Conservation (phyloP, 2,329 filamentous ascomycete genomes). For the Pseudocercospora crystallina region DNA sequence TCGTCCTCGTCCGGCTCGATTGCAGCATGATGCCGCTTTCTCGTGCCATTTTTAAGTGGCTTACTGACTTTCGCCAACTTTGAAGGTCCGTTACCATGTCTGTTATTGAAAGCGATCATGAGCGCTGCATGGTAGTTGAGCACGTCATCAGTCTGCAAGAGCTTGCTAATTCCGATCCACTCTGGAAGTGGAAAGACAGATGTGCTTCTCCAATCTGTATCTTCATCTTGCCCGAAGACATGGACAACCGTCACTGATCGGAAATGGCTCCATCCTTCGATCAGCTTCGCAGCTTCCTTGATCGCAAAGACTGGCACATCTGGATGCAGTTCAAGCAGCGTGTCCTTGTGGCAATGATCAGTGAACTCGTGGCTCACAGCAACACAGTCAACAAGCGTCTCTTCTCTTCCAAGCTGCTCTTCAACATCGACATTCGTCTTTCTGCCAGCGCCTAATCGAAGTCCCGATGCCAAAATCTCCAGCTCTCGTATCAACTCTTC, state of each 20-base stretch:
- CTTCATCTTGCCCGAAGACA: slow-evolving; percentile 40
- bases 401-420: slow-evolving; percentile 14
- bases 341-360: slow-evolving; percentile 65
- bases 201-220: slow-evolving; percentile 48
- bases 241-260: slow-evolving; percentile 53
- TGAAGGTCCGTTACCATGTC: slow-evolving; percentile 15
- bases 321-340: slow-evolving; percentile 55
- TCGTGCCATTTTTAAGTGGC: slow-evolving; percentile 29
- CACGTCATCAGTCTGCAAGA: slow-evolving; percentile 55
- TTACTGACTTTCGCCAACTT: slow-evolving; percentile 8
- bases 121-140: slow-evolving; percentile 64
- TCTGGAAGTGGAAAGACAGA: slow-evolving; percentile 51
- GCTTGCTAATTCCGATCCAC: slow-evolving; percentile 62
- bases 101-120: slow-evolving; percentile 54
- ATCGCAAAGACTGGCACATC: slow-evolving; percentile 61
- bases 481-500: slow-evolving; percentile 53
- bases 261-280: slow-evolving; percentile 62
- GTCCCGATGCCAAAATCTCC: slow-evolving; percentile 43
- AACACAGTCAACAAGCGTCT: slow-evolving; percentile 57
- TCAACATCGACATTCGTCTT: slow-evolving; percentile 5
- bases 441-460: slow-evolving; percentile 23
- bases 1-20: slow-evolving; percentile 27
- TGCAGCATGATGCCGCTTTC: slow-evolving; percentile 11
- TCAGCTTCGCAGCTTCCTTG: slow-evolving; percentile 56
- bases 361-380: slow-evolving; percentile 66